Base-by-base conservation (phyloP, 2,329 filamentous ascomycete species). In the Alternaria sp. region DNA sequence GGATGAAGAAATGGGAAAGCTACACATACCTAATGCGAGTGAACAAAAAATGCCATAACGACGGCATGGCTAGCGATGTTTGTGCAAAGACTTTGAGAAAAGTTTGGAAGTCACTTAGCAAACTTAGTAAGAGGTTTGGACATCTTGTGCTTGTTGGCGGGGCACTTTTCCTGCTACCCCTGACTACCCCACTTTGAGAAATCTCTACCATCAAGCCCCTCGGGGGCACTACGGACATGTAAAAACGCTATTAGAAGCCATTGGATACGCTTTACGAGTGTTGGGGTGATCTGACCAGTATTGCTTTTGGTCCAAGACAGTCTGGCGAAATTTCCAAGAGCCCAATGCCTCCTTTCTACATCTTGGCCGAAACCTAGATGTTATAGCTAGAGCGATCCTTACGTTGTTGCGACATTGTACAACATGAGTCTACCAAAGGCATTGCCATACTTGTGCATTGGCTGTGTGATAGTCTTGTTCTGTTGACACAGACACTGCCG, bases 171-270 rank as follows among this genome's bases (percentile, higher is more conserved):
- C 46, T 50, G 32, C 20, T 16, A 50, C 32, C 32, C 32, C 46
- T 38, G 46, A 45, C 8, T 46, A 41, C 48, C 38, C 48, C 55
- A 28, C 48, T 52, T 44, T 16, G 12, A 6, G 14, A 46, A 28
- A 36, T 38, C 14, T 50, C 46, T 50, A 50, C 30, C 30, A 50
- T 2, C 32, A 36, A 8, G 40, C 9, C 20, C 10, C 5, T 5
- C 18, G 46, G 32, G 12, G 14, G 32, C 3, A 50, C 32, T 18
- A 14, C 46, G 32, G 30, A 8, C 22, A 0, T 18, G 1, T 9
- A 4, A 38, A 22, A 18, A 27, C 0, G 14, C 3, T 3, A 18
- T 12, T 12, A 1, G 32, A 14, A 36, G 46, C 20, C 14, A 11
- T 30, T 27, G 46, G 5, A 25, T 25, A 25, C 5, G 20, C 20